Conservation (phyloP, 1,139 yeast genomes). For the Protomyces inouyei region DNA sequence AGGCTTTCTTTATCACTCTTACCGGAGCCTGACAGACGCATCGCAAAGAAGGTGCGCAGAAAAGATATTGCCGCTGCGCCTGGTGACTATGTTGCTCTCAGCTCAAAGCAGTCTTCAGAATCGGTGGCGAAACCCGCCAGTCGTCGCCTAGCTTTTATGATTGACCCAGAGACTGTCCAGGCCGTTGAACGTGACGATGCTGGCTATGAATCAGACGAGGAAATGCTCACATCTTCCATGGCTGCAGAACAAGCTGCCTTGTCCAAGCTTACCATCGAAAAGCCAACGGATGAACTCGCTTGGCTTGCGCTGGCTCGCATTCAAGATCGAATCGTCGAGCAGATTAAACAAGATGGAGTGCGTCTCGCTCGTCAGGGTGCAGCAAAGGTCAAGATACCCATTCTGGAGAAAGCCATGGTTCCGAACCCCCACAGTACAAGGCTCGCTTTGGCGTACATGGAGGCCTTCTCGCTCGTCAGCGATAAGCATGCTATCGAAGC, state of each 20-base stretch:
- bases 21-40: too few species aligned
- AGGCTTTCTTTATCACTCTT: too few species aligned
- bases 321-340: neutral
- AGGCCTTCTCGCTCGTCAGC: neutral
- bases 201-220: neutral
- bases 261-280: neutral
- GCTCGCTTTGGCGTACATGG: neutral
- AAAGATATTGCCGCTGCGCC: too few species aligned
- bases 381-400: neutral
- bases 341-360: neutral
- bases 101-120: too few species aligned
- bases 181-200: neutral
- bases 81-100: too few species aligned
- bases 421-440: neutral
- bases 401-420: neutral
- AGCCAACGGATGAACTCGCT: neutral
- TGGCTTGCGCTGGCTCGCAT: neutral
- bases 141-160: neutral
- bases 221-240: neutral
- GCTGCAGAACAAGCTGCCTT: neutral
- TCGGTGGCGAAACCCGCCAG: too few species aligned
- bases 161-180: neutral
- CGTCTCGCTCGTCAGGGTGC: neutral
- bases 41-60: too few species aligned
- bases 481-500: neutral